Evolutionary conservation across 257 asterid species (phyloP).

Genomic region (Salvia hispanica): DNA sequence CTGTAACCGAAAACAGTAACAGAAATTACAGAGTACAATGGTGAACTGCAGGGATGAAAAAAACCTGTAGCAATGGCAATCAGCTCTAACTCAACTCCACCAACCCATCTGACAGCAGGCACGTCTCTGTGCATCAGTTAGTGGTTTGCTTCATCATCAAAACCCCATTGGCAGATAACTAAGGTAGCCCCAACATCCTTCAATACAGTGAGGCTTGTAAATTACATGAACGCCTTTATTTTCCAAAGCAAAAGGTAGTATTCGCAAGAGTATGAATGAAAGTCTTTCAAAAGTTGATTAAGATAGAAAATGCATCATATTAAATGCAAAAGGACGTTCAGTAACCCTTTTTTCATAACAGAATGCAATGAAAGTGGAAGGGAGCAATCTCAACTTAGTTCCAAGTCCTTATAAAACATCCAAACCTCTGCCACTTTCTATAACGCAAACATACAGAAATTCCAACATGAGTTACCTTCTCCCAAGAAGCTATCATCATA

Average conservation of each 20-base stretch:
- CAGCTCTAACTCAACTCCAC: slow-evolving; percentile 93
- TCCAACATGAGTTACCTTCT: slow-evolving; percentile 13
- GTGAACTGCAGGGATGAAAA: slow-evolving; percentile 26
- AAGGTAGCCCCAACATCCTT: slow-evolving; percentile 97
- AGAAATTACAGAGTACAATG: not conserved
- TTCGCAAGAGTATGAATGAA: not conserved
- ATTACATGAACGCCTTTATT: slow-evolving; percentile 17
- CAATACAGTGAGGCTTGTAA: slow-evolving; percentile 24
- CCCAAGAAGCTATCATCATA: not conserved
- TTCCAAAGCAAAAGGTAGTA: not conserved
- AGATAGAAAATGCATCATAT: slow-evolving; percentile 3
- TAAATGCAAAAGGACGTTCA: slow-evolving; percentile 7
- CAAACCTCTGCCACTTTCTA: not conserved
- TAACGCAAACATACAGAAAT: slow-evolving; percentile 5
- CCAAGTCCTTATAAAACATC: not conserved
- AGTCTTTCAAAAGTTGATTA: slow-evolving; percentile 9
- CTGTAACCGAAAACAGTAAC: not conserved
- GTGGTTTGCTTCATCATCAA: slow-evolving; percentile 98
- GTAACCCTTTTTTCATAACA: not conserved
- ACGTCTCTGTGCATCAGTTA: slow-evolving; percentile 79
- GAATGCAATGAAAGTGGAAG: not conserved
- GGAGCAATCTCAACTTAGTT: not conserved
- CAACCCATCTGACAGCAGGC: slow-evolving; percentile 98
- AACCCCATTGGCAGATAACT: slow-evolving; percentile 98
- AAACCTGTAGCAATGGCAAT: slow-evolving; percentile 97